phyloP scores from a whole-genome alignment of 78 protist genomes.

The Paratrimastix pyriformis region DNA sequence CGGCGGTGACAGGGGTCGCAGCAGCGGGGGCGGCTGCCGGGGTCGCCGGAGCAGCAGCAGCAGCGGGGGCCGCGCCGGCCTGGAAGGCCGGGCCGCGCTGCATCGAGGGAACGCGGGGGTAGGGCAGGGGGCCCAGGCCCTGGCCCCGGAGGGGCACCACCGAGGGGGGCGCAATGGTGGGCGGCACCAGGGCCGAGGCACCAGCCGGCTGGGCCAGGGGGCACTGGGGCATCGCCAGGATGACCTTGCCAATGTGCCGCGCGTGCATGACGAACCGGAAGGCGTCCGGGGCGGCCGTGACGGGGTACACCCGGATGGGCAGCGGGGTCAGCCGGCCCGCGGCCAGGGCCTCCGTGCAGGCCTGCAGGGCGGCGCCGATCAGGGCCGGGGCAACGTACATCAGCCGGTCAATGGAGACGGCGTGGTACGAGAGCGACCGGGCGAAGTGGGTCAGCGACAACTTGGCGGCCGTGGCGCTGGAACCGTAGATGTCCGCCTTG shows the following conservation, averaged over 20 bases:
- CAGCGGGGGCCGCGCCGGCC: too few relatives aligned
- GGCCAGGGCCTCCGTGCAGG: background rate
- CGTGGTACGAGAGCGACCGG: background rate
- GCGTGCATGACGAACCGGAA: background rate
- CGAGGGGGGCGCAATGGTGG: too few relatives aligned
- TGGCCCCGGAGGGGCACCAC: too few relatives aligned
- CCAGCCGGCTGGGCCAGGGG: too few relatives aligned
- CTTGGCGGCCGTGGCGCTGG: background rate
- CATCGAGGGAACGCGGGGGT: too few relatives aligned
- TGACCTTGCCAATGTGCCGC: background rate
- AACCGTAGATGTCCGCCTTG: background rate
- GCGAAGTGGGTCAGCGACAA: background rate
- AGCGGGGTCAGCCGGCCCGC: background rate
- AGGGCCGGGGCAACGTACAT: background rate
- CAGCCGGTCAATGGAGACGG: background rate
- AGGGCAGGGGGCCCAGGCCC: too few relatives aligned
- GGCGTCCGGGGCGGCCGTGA: conserved; percentile 6
- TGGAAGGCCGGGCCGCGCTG: too few relatives aligned
- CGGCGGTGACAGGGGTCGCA: too few relatives aligned
- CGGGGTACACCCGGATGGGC: background rate
- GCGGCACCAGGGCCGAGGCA: too few relatives aligned
- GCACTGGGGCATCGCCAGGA: too few relatives aligned
- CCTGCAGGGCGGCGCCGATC: background rate
- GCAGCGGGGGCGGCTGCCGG: too few relatives aligned
- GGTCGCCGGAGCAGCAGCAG: too few relatives aligned